phyloP scores from a whole-genome alignment of 2,329 filamentous ascomycete species.

The Ophiosphaerella narmari region DNA sequence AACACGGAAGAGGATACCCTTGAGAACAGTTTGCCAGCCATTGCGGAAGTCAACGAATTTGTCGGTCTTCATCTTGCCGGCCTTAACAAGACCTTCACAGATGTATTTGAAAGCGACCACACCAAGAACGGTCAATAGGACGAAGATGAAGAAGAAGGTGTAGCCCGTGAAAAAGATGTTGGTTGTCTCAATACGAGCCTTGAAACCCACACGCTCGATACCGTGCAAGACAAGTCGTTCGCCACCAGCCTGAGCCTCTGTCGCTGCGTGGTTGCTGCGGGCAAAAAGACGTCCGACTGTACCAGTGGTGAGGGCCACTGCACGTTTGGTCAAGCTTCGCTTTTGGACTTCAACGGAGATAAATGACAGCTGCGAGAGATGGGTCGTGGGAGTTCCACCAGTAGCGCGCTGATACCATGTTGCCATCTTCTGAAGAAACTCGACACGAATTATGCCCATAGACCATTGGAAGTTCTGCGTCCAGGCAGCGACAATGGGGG shows the following conservation, averaged over 20 bases:
- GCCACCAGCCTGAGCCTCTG: constrained; percentile 36
- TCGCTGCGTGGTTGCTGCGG: constrained; percentile 54
- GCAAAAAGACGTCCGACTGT: constrained; percentile 40
- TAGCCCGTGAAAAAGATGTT: constrained; percentile 94
- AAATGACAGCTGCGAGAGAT: constrained; percentile 73
- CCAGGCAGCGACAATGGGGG: constrained; percentile 89
- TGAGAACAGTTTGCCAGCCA: constrained; percentile 88
- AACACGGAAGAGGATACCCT: constrained; percentile 90
- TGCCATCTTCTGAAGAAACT: constrained; percentile 85
- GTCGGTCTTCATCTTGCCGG: constrained; percentile 78
- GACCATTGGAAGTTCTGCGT: constrained; percentile 98
- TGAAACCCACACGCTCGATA: constrained; percentile 88
- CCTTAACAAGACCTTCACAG: constrained; percentile 75
- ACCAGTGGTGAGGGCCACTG: constrained; percentile 25
- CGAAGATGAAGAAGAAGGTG: constrained; percentile 85
- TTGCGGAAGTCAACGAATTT: constrained; percentile 94
- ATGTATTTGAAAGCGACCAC: constrained; percentile 80
- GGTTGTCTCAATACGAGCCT: constrained; percentile 80
- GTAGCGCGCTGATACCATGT: constrained; percentile 97
- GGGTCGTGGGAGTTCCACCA: constrained; percentile 78
- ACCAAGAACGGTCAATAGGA: constrained; percentile 71
- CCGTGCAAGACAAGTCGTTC: constrained; percentile 67
- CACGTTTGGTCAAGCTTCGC: constrained; percentile 60
- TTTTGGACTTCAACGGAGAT: constrained; percentile 87
- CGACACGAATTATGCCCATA: constrained; percentile 89